These are phyloP conservation scores for Rhynchospora breviuscula DNA, from an alignment of 176 grass and related monocot species.

Conservation along the genomic window DNA sequence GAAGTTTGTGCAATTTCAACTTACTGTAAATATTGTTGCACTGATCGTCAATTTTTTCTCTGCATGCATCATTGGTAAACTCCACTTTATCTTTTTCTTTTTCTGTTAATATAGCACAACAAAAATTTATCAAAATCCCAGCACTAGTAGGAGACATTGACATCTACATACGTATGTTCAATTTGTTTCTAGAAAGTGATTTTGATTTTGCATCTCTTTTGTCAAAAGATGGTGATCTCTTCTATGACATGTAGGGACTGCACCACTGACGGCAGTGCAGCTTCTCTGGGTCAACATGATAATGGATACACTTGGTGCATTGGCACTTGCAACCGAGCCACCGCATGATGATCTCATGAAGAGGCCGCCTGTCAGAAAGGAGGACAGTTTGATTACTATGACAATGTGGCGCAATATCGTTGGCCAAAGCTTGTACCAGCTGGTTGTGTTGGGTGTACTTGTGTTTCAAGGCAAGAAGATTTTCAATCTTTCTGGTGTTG, in stretches of 20 bases:
- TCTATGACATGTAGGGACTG: constrained; percentile 40
- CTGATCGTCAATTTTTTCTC: constrained; percentile 74
- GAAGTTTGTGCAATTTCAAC: constrained; percentile 92
- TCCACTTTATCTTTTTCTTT: background rate
- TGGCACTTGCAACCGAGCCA: constrained; percentile 85
- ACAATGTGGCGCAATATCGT: constrained; percentile 96
- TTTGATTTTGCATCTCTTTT: background rate
- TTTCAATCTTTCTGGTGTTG: constrained; percentile 38
- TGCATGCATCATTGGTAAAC: constrained; percentile 62
- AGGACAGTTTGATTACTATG: constrained; percentile 58
- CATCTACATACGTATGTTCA: background rate
- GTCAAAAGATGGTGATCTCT: background rate
- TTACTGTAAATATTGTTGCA: constrained; percentile 90
- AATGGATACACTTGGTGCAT: constrained; percentile 89
- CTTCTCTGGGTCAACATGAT: constrained; percentile 99
- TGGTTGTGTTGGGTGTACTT: constrained; percentile 60
- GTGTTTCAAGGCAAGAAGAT: constrained; percentile 60
- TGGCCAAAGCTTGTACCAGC: constrained; percentile 78
- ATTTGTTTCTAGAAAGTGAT: background rate
- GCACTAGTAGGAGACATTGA: no score
- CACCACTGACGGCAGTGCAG: constrained; percentile 90
- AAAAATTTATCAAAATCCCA: background rate
- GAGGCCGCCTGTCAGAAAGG: constrained; percentile 42
- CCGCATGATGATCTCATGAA: constrained; percentile 78
- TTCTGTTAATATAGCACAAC: background rate